Base-by-base conservation (phyloP, 768 basidiomycete genomes). In the Termitomyces sp. region DNA sequence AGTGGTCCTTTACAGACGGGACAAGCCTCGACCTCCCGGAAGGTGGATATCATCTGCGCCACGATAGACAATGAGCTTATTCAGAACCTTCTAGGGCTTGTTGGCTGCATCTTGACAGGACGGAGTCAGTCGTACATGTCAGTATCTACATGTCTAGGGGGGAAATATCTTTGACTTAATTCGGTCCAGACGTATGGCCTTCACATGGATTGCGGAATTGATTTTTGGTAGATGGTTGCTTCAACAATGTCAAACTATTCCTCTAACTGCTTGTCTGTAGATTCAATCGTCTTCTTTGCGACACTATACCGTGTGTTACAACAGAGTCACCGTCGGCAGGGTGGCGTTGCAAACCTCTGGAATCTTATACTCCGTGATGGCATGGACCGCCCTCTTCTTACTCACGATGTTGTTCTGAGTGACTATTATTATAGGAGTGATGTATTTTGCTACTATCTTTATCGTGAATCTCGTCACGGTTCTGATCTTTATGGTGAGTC, bases 1-100 rank as follows among this genome's bases (percentile, higher is more conserved):
- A 73, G 72, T 73, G 71, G 70, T 67, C 71, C 23, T 73, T 74
- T 41, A 72, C 69, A 0, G 69, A 69, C 61, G 73, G 71, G 12
- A 69, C 64, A 16, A 65, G 63, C 25, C 54, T 74, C 12, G 41
- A 54, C 16, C 59, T 74, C 5, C 73, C 73, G 6, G 53, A 58
- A 43, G 70, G 73, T 72, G 35, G 1, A 27, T 7, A 11, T 11
- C 15, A 7, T 7, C 29, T 25, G 33, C 1, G 38, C 15, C 20
- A 12, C 23, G 25, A 25, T 39, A 25, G n/a, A n/a, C n/a, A n/a
- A n/a, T n/a, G n/a, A n/a, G 5, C 15, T 16, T 36, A 45, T 41
- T 27, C 27, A 31, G 20, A 45, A 36, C 2, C 18, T 25, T 11
- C 22, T 43, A 74, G 72, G 66, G 13, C 57, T 73, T 32, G 60